phyloP scores from a whole-genome alignment of 768 basidiomycete species.

The Suillus decipiens region DNA sequence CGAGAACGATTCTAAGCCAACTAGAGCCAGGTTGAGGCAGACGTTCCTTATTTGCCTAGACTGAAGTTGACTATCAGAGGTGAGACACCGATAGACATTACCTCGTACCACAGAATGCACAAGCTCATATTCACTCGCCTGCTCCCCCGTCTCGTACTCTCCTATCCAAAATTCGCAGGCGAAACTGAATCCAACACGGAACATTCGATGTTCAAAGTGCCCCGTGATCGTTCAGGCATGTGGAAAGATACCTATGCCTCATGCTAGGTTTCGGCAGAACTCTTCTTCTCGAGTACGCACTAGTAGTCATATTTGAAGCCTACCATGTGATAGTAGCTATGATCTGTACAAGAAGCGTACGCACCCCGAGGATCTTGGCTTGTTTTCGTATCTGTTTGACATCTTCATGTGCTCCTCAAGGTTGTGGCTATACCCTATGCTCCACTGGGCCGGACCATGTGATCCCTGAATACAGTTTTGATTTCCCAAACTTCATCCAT shows the following conservation, averaged over 20 bases:
- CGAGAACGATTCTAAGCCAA: background rate
- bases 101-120: background rate
- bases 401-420: background rate
- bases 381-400: no score
- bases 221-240: background rate
- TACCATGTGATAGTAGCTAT: background rate
- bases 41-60: background rate
- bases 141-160: background rate
- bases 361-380: background rate
- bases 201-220: background rate
- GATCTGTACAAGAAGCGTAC: background rate
- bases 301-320: background rate
- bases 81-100: background rate
- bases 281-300: background rate
- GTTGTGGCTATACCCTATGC: background rate
- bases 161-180: background rate
- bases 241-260: background rate
- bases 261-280: background rate
- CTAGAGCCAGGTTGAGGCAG: background rate
- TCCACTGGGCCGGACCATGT: background rate
- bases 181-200: background rate
- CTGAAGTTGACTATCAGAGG: slow-evolving; percentile 8
- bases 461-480: background rate
- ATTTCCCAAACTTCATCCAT: background rate
- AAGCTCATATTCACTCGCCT: background rate